Conservation (phyloP, 139 green algal species). For the Coelastrella sp. region DNA sequence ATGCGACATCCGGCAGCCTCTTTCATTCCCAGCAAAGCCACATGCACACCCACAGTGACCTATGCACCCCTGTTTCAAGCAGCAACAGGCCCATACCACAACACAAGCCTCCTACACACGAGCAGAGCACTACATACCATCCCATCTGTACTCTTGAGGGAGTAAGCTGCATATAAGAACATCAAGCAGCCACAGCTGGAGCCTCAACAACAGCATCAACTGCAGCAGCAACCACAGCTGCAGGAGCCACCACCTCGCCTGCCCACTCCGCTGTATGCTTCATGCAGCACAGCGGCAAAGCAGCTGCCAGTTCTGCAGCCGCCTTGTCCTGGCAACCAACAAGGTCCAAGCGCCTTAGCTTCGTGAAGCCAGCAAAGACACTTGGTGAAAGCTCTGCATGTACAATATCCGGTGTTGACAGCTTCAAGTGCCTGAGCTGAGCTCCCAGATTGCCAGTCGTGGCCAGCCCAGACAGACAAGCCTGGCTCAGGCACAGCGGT, state of each 20-base stretch:
- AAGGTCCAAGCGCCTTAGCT: slow-evolving; percentile 44
- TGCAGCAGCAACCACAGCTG: background rate
- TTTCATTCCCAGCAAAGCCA: background rate
- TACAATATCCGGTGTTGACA: slow-evolving; percentile 47
- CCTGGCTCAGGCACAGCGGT: slow-evolving; percentile 28
- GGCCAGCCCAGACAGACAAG: slow-evolving; percentile 24
- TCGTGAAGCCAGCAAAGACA: slow-evolving; percentile 35
- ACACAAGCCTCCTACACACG: background rate
- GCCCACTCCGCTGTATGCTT: slow-evolving; percentile 35
- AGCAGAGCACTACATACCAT: no score
- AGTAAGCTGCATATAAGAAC: no score
- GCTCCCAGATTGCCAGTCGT: background rate
- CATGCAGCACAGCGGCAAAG: slow-evolving; percentile 49
- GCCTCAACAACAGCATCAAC: background rate
- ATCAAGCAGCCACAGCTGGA: background rate
- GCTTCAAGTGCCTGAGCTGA: slow-evolving; percentile 42
- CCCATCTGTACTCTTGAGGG: no score
- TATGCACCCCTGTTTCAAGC: no score
- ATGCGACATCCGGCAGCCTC: background rate
- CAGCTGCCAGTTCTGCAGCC: slow-evolving; percentile 23
- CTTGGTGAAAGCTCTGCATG: slow-evolving; percentile 42
- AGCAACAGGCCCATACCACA: background rate
- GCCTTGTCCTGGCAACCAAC: slow-evolving; percentile 53
- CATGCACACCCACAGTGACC: background rate
- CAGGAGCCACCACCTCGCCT: background rate